Evolutionary conservation across 805 yeast species (phyloP), one percentile per base, ranked within the genome.

Genomic region (Candida sanyiensis): DNA sequence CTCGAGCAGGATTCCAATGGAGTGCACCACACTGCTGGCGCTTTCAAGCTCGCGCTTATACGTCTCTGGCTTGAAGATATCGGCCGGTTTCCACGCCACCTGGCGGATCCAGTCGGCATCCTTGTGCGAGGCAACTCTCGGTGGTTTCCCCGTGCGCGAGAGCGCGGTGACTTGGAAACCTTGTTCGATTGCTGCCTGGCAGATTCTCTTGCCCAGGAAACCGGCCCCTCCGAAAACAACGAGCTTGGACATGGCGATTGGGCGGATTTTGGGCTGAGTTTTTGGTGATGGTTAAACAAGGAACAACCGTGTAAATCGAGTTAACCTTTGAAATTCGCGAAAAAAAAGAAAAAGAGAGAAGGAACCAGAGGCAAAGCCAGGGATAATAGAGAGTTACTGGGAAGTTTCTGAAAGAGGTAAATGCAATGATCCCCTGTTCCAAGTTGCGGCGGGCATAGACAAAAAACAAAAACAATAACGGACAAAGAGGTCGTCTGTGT

Each of bases 201-300:
- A 84, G 7, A 89, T 77, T 24, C 79, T 64, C 40, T 66, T 69
- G 49, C 75, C 82, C 13, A 89, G 58, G 54, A 85, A 85, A 7
- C 97, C 97, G 48, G 75, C 77, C 1, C 97, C 96, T 13, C 97
- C 97, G 52, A 88, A 76, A 0, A 88, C 85, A 4, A 85, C 75
- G 3, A 75, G 46, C 33, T 62, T 67, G 3, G 56, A 47, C 56
- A 53, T 52, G 22, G 5, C n/a, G 8, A n/a, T 11, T 7, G 7
- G 13, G 6, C 11, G 11, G 3, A 3, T 13, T 21, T 31, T 6
- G 25, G 24, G 15, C 7, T 19, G 22, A 9, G 25, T 22, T 19
- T 4, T 21, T 31, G 7, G 16, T 31, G 22, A 13, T 31, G n/a
- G 20, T n/a, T 12, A n/a, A n/a, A 7, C n/a, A 11, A 15, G n/a